These are phyloP conservation scores for Xylariaceae sp. DNA, from an alignment of 2,329 filamentous ascomycete genomes.

Conservation along the genomic window DNA sequence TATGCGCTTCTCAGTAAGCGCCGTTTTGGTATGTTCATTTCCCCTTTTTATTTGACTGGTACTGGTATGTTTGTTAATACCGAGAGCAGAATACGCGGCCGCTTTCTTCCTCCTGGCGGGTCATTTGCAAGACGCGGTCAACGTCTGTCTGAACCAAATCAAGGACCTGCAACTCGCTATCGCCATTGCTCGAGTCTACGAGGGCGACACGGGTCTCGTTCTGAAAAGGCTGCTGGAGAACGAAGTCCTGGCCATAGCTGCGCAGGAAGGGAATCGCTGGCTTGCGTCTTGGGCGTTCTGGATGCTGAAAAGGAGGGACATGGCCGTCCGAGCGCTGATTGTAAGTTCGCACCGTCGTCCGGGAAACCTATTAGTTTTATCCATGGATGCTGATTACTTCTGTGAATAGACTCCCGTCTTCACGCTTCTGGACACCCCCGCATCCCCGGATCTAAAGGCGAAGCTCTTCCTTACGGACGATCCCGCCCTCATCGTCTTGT, in stretches of 20 bases:
- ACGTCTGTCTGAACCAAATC: conserved; percentile 80
- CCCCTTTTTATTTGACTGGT: not conserved
- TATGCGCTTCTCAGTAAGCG: conserved; percentile 90
- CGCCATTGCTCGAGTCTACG: conserved; percentile 80
- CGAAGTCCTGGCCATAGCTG: conserved; percentile 71
- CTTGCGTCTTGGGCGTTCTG: conserved; percentile 93
- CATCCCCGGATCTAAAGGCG: conserved; percentile 65
- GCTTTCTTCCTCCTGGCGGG: conserved; percentile 93
- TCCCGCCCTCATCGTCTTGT: conserved; percentile 80
- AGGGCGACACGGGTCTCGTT: conserved; percentile 75
- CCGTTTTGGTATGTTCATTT: conserved; percentile 62
- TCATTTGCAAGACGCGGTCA: conserved; percentile 77
- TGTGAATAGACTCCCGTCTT: conserved; percentile 66
- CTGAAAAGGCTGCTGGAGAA: conserved; percentile 72
- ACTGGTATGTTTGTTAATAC: conserved; percentile 2
- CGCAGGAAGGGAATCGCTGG: conserved; percentile 83
- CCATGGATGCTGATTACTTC: conserved; percentile 7
- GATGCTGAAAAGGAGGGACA: conserved; percentile 77
- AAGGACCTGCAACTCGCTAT: conserved; percentile 88
- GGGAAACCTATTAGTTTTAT: not conserved
- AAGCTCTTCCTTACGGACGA: conserved; percentile 86
- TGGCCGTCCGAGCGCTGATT: conserved; percentile 78
- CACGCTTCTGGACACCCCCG: conserved; percentile 64
- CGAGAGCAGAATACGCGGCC: conserved; percentile 72
- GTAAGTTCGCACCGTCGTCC: conserved; percentile 45